These are phyloP conservation scores for Echites panduratus DNA, from an alignment of 257 asterid species.

Conservation along the genomic window DNA sequence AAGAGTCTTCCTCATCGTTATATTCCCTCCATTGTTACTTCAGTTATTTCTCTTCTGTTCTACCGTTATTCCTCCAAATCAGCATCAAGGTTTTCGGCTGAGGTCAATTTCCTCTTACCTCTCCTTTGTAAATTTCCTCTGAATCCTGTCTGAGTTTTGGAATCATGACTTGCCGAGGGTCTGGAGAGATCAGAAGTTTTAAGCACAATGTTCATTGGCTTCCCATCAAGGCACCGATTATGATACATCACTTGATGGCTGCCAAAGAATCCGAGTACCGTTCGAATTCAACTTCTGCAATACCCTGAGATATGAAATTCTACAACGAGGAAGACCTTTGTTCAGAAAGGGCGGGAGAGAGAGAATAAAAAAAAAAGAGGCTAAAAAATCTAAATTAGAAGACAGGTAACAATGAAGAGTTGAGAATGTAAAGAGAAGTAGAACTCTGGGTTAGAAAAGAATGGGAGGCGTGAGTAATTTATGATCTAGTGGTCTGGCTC, in stretches of 20 bases:
- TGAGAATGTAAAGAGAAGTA: too few relatives aligned
- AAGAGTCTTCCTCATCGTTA: too few relatives aligned
- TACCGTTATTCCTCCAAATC: slow-evolving; percentile 75
- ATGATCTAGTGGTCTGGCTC: too few relatives aligned
- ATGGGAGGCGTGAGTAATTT: too few relatives aligned
- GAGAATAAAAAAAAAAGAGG: too few relatives aligned
- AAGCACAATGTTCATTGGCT: slow-evolving; percentile 57
- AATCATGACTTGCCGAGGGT: slow-evolving; percentile 27
- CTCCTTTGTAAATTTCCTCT: slow-evolving; percentile 30
- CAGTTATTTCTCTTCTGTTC: too few relatives aligned
- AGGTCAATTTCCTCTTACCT: slow-evolving; percentile 39
- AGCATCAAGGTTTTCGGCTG: slow-evolving; percentile 74
- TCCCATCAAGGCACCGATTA: slow-evolving; percentile 64
- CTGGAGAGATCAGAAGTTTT: slow-evolving; percentile 38
- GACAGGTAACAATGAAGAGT: too few relatives aligned
- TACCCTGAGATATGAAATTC: slow-evolving; percentile 20
- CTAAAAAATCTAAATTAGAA: too few relatives aligned
- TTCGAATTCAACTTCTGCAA: slow-evolving; percentile 48
- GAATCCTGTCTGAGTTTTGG: slow-evolving; percentile 21
- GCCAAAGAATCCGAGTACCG: slow-evolving; percentile 66
- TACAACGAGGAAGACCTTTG: too few relatives aligned
- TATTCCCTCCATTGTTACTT: too few relatives aligned
- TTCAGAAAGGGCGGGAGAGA: too few relatives aligned
- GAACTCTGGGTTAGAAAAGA: too few relatives aligned
- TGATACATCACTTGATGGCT: slow-evolving; percentile 57